A percentile compares a stretch with the other conserved stretches of the same genome.
These are phyloP conservation scores for Ascochyta lentis DNA, from an alignment of 2,329 filamentous ascomycete species.

Conservation along the genomic window DNA sequence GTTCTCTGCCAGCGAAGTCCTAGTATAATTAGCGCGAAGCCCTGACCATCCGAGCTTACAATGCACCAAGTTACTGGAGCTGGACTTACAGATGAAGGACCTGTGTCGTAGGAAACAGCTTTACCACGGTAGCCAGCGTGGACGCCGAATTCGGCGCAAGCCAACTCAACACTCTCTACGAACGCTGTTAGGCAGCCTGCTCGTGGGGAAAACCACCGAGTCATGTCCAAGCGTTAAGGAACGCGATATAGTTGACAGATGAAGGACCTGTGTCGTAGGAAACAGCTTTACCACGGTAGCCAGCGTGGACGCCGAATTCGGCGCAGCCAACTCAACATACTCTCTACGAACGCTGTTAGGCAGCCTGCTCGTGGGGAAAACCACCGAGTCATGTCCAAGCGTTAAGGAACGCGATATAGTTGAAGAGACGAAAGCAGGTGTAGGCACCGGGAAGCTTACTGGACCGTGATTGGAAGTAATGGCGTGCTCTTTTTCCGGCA, in stretches of 20 bases:
- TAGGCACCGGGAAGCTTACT: background rate
- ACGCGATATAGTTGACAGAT: background rate
- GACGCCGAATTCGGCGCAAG: background rate
- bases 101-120: background rate
- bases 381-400: background rate
- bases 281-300: background rate
- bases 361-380: background rate
- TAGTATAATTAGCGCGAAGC: background rate
- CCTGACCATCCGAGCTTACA: too few species aligned
- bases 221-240: background rate
- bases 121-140: background rate
- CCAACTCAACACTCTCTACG: background rate
- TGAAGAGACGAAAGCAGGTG: background rate
- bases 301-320: background rate
- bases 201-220: background rate
- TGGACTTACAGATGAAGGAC: background rate
- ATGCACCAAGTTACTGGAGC: background rate
- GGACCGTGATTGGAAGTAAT: too few species aligned
- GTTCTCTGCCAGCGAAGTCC: background rate
- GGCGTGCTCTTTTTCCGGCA: too few species aligned
- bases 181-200: background rate
- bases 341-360: background rate
- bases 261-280: too few species aligned
- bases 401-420: background rate
- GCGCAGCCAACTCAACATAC: background rate